Evolutionary conservation across 2,329 filamentous ascomycete species (phyloP), one percentile per base, ranked within the genome.

Genomic region (Cordyceps sp.): DNA sequence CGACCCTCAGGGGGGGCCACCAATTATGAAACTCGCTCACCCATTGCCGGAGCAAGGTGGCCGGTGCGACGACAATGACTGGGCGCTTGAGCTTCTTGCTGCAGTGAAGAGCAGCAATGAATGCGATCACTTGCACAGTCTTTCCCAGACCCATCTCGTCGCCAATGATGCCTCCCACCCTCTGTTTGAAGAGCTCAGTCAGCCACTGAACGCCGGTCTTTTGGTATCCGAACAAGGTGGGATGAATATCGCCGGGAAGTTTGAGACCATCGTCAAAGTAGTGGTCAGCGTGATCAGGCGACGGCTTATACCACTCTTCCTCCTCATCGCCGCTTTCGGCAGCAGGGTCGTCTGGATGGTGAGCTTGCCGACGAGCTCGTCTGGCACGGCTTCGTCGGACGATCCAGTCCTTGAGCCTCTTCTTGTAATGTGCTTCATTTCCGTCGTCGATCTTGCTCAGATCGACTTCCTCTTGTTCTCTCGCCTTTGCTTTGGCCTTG

Each of bases 111-210:
- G 84, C 83, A 3, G 90, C 86, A 30, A 98, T 63, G 44, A 93
- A 93, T 0, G 84, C 76, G 31, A 75, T 73, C 19, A 71, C 46
- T 44, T 73, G 70, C 2, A 74, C 68, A 4, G 90, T 98, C 58
- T 98, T 98, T 4, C 90, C 90, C n/a, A 98, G 60, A 1, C 92
- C 90, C 90, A 98, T 98, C 54, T 98, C 90, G 47, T 98, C 90
- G 6, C 88, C 90, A 25, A 98, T 70, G 33, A 98, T 96, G 3
- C 90, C 90, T 17, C 90, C 90, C 5, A 93, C 85, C 37, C 79
- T 72, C 49, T 94, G 85, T 34, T 76, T 73, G 49, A 93, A 88
- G 3, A 98, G 62, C 52, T 98, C 88, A 51, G 84, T 85, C 6
- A 98, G 67, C 90, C 90, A 98, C 48, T 93, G 81, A 4, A 98